Base-by-base conservation (phyloP, 495 filamentous ascomycete genomes). In the Annulohypoxylon stygium region DNA sequence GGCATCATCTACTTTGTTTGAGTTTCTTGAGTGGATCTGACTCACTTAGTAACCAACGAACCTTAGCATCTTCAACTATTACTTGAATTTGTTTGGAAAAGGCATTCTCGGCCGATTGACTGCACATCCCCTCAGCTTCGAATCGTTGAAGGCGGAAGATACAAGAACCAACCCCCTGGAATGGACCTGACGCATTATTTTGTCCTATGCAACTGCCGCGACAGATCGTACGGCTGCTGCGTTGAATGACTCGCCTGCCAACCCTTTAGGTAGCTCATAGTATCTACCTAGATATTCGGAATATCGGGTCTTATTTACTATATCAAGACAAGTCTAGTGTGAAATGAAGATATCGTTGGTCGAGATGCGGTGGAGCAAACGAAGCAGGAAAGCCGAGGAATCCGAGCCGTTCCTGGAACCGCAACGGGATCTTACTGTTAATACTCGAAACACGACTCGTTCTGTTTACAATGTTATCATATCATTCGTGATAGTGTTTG, bases 171-270 rank as follows among this genome's bases (percentile, higher is more conserved):
- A 69, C 16, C 48, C 48, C 37, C 54, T 54, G 70, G 70, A 73
- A 73, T 73, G 70, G 53, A 68, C 59, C 33, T 34, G 12, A 63
- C 50, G 54, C 39, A 50, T 18, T 23, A 30, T 18, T 47, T 60
- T 25, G 59, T 60, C 36, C 48, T 55, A 50, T 45, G 10, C 45
- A 66, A 57, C 14, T 39, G 36, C 23, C 71, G n/a, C 37, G 43
- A 18, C 41, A 62, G 51, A 43, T 45, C 26, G 7, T 61, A 10
- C n/a, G 60, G 61, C 34, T 25, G 26, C 11, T 61, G 36, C 65
- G 54, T 30, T 43, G 65, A 65, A 65, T 74, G 71, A 74, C 71
- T 65, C 71, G 65, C 16, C 58, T 30, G 30, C 26, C 30, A 18
- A 36, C 57, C 57, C 20, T 41, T n/a, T 74, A 55, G 30, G 8